phyloP scores from a whole-genome alignment of 1,284 basidiomycete species.

The Apiotrichum gamsii region DNA sequence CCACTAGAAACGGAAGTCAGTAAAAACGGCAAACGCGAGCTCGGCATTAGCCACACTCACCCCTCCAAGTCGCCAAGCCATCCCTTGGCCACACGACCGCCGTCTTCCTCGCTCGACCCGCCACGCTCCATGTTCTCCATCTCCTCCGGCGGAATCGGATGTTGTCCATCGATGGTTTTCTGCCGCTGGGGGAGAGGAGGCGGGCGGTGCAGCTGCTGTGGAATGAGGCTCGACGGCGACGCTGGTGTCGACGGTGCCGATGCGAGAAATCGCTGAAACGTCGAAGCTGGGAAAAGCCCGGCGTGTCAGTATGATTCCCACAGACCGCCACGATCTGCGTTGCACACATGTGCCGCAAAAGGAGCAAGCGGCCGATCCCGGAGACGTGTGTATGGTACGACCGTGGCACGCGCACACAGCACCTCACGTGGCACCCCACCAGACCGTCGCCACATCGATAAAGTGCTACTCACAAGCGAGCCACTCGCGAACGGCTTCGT shows the following conservation, averaged over 20 bases:
- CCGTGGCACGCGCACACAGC: too few relatives aligned
- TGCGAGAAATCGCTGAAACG: slow-evolving; percentile 26
- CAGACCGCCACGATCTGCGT: too few relatives aligned
- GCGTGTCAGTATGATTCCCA: too few relatives aligned
- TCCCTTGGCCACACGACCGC: slow-evolving; percentile 27
- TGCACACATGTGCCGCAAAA: too few relatives aligned
- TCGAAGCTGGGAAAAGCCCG: slow-evolving; percentile 16
- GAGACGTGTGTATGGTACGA: too few relatives aligned
- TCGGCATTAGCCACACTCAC: slow-evolving; percentile 27
- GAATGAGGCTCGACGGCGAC: slow-evolving; percentile 20
- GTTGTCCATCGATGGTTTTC: slow-evolving; percentile 3
- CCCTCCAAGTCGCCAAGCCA: slow-evolving; percentile 43
- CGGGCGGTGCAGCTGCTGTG: slow-evolving; percentile 5
- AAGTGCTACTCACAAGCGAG: slow-evolving; percentile 23
- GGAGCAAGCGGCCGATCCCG: too few relatives aligned
- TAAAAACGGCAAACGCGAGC: background rate
- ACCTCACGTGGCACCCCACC: too few relatives aligned
- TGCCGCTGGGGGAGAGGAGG: background rate
- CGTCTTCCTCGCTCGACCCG: slow-evolving; percentile 30
- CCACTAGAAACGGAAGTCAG: slow-evolving; percentile 13
- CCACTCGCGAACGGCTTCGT: slow-evolving; percentile 41
- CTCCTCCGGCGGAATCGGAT: slow-evolving; percentile 12
- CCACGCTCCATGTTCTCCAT: slow-evolving; percentile 20
- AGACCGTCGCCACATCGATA: background rate
- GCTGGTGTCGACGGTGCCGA: slow-evolving; percentile 21